Conservation (phyloP, 768 basidiomycete genomes). For the Boletus tomentosulus region DNA sequence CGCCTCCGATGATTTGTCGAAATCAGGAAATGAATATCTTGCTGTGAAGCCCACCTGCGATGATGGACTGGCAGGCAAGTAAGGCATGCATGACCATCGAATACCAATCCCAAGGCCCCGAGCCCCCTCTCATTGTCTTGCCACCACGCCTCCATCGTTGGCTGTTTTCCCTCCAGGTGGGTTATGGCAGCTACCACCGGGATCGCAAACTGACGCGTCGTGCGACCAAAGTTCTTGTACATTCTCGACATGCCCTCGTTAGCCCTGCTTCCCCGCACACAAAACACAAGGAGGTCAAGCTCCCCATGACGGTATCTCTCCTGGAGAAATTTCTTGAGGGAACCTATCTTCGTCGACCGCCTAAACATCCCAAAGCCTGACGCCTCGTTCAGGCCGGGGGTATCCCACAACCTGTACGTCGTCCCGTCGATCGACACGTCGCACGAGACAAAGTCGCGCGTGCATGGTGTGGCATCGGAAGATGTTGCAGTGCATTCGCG, state of each 20-base stretch:
- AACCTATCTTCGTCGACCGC: background rate
- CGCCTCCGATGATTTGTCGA: slow-evolving; percentile 4
- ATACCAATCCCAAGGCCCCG: slow-evolving; percentile 14
- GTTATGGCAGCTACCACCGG: slow-evolving; percentile 38
- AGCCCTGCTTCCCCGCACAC: slow-evolving; percentile 18
- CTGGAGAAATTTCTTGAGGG: slow-evolving; percentile 31
- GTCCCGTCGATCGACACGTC: slow-evolving; percentile 14
- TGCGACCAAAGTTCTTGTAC: slow-evolving; percentile 26
- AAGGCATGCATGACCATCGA: slow-evolving; percentile 29
- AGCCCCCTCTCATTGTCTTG: slow-evolving; percentile 20
- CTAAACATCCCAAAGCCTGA: slow-evolving; percentile 7
- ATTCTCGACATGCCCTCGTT: slow-evolving; percentile 5
- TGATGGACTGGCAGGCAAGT: slow-evolving; percentile 17
- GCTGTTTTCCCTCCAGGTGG: slow-evolving; percentile 31
- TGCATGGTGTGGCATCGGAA: slow-evolving; percentile 29
- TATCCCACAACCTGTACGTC: slow-evolving; percentile 29
- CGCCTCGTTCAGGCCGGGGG: slow-evolving; percentile 26
- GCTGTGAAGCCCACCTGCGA: slow-evolving; percentile 16
- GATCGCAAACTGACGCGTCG: slow-evolving; percentile 31
- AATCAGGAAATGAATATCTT: slow-evolving; percentile 13
- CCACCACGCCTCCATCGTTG: slow-evolving; percentile 35
- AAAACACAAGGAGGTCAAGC: slow-evolving; percentile 23
- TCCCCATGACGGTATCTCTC: slow-evolving; percentile 19
- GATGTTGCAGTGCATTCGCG: slow-evolving; percentile 23
- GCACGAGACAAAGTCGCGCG: slow-evolving; percentile 24